Evolutionary conservation across 2,329 filamentous ascomycete genomes (phyloP), one percentile per base, ranked within the genome.

Genomic region (Graphium sp.): DNA sequence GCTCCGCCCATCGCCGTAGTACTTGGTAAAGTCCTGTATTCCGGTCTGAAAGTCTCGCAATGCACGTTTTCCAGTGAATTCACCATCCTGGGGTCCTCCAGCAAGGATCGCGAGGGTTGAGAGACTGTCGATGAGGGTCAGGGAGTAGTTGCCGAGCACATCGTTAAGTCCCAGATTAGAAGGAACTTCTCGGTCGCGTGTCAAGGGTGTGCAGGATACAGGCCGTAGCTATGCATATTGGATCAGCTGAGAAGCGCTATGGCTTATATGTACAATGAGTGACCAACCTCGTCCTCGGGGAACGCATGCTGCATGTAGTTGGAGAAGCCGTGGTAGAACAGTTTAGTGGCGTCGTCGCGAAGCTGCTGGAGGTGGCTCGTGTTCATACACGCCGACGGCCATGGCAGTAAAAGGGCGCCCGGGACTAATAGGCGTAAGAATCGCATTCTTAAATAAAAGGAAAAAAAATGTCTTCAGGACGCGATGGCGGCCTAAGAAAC

Each of bases 281-380:
- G 14, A 35, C 41, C 21, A 34, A 74, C 71, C 66, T 89, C 89
- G 46, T 98, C 89, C 52, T 95, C 89, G 9, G 89, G 89, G 45
- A 94, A 98, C 33, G 85, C 89, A 51, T 92, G 65, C 38, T 69
- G 56, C 74, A 94, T 89, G 58, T 98, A 98, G 51, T 87, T 92
- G 54, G 85, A 74, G 57, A 75, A 95, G 34, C 89, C 89, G 60
- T 98, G 89, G 52, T 92, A 93, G 59, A 95, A 95, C 66, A 95
- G 83, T 40, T 81, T 65, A 33, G 73, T 66, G 8, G 70, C 73
- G 33, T 72, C 63, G 37, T 57, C 59, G 30, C 71, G 62, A 41
- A 76, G 49, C 40, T 62, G 54, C 27, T 59, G 56, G 34, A 74
- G 55, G 40, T 56, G 60, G 34, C 56, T 56, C n/a, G 60, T 52